Evolutionary conservation across 768 basidiomycete species (phyloP).

Genomic region (Candolleomyces aberdarensis): DNA sequence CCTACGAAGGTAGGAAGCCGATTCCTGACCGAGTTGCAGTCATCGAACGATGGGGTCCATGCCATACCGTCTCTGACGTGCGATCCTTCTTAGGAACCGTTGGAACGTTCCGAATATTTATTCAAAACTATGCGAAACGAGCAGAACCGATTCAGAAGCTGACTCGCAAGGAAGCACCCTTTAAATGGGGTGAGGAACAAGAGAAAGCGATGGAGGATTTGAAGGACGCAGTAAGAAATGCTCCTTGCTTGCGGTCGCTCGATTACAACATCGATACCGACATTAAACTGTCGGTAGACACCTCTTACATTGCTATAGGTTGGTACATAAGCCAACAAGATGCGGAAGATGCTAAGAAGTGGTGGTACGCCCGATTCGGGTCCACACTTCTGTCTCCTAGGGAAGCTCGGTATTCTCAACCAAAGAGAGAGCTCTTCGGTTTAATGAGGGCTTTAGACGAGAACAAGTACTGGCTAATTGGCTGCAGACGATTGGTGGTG

Average conservation of each 20-base stretch:
- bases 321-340: too few relatives aligned
- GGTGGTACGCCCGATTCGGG: slow-evolving; percentile 3
- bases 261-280: too few relatives aligned
- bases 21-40: slow-evolving; percentile 13
- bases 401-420: slow-evolving; percentile 18
- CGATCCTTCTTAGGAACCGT: slow-evolving; percentile 25
- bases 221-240: slow-evolving; percentile 5
- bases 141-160: slow-evolving; percentile 17
- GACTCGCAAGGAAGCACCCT: slow-evolving; percentile 15
- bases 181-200: not conserved
- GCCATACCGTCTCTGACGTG: slow-evolving; percentile 14
- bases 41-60: slow-evolving; percentile 22
- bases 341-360: too few relatives aligned
- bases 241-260: slow-evolving; percentile 17
- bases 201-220: not conserved
- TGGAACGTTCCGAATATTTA: slow-evolving; percentile 17
- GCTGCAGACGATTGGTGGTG: not conserved
- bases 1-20: slow-evolving; percentile 27
- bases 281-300: too few relatives aligned
- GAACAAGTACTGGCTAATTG: not conserved
- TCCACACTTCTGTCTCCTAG: slow-evolving; percentile 35
- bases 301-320: too few relatives aligned
- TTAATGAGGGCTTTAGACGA: not conserved
- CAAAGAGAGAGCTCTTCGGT: not conserved
- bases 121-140: slow-evolving; percentile 18